These are phyloP conservation scores for Macrocybe gigantea DNA, from an alignment of 768 basidiomycete genomes.

Conservation along the genomic window DNA sequence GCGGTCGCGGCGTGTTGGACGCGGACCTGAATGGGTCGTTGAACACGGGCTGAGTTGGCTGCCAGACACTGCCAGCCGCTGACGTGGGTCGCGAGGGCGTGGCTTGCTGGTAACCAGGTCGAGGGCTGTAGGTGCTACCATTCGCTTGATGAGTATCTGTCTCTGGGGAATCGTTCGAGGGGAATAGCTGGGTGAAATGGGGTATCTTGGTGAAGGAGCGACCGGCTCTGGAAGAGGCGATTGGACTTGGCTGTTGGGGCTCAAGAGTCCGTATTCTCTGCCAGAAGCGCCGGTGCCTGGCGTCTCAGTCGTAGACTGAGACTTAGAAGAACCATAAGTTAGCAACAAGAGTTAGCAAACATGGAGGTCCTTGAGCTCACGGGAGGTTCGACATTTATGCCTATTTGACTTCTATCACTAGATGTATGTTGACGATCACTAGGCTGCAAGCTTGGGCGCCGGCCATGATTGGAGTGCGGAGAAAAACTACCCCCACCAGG, in stretches of 20 bases:
- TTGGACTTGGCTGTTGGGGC: constrained; percentile 3
- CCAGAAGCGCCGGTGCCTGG: constrained; percentile 5
- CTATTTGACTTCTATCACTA: neutral
- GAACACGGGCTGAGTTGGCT: too few species aligned
- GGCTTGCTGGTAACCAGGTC: too few species aligned
- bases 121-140: too few species aligned
- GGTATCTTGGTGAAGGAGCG: neutral
- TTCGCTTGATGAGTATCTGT: too few species aligned
- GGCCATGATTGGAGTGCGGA: too few species aligned
- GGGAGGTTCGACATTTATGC: constrained; percentile 14
- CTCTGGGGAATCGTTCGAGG: too few species aligned
- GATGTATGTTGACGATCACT: neutral
- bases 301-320: constrained; percentile 13
- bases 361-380: constrained; percentile 5
- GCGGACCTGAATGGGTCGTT: too few species aligned
- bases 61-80: too few species aligned
- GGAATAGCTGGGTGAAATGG: too few species aligned
- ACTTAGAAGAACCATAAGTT: constrained; percentile 5
- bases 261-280: constrained; percentile 5
- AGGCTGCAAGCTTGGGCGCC: neutral
- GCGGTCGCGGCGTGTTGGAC: too few species aligned
- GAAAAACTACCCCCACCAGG: too few species aligned
- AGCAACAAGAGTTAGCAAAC: neutral
- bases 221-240: constrained; percentile 2
- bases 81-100: too few species aligned